Evolutionary conservation across 345 rosid species (phyloP), one percentile per base, ranked within the genome.

Genomic region (Physaria fendleri): DNA sequence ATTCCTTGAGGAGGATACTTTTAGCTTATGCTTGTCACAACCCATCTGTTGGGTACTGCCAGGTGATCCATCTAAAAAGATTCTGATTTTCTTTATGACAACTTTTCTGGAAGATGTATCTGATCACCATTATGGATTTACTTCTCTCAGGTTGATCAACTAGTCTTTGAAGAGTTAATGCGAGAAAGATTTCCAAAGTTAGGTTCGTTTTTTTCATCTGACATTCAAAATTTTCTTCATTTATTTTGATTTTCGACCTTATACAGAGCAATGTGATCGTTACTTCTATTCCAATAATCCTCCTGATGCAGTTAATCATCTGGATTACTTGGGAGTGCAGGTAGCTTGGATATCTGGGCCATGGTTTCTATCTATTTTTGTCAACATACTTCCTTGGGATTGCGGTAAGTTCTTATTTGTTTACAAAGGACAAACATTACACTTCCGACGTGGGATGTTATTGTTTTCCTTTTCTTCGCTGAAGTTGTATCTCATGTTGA

Each of bases 251-350:
- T 65, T 52, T 27, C 59, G 20, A 2, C 54, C 34, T 68, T 55
- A 47, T 44, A 68, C 64, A 59, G 64, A 59, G 35, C 59, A 65
- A 25, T 40, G 30, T 62, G 63, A 75, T 80, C 66, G 69, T 77
- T 59, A 67, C 38, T 73, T 78, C 72, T 65, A 79, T 76, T 66
- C 67, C 62, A 61, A 64, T 64, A 61, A 64, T 79, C 69, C 77
- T 76, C 71, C 68, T 78, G 83, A 66, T 86, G 97, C 97, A 93
- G 99, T 87, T 82, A 79, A 83, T 79, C 99, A 89, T 87, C 91
- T 93, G 84, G 97, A 93, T 85, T 86, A 81, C 97, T 84, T 93
- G 87, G 97, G 99, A 87, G 99, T 93, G 80, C 99, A 93, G 86
- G 97, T 87, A 65, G 77, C 99, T 41, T 93, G 99, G 97, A 78